Conservation (phyloP, 1,284 basidiomycete genomes). For the Polyporus tsugae region DNA sequence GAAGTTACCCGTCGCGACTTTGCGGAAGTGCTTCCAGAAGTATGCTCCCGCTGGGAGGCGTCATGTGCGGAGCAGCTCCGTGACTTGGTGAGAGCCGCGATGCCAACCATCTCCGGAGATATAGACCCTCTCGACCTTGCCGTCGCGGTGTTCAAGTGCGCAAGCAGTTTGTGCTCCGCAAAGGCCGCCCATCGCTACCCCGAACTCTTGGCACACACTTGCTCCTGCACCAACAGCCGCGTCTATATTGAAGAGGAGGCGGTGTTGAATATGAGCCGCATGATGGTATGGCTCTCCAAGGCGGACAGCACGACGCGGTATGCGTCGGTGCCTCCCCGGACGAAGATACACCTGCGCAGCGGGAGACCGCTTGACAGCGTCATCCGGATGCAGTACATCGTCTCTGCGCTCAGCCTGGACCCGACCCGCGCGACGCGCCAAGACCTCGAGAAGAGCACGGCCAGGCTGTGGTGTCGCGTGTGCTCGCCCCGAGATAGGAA, state of each 20-base stretch:
- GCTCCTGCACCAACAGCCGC: not conserved
- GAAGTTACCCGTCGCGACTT: not conserved
- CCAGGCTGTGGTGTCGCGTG: not conserved
- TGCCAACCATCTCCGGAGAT: not conserved
- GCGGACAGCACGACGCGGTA: not conserved
- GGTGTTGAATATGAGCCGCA: not conserved
- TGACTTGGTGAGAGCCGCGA: not conserved
- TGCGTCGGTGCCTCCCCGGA: not conserved
- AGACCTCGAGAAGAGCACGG: not conserved
- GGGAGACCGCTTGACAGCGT: not conserved
- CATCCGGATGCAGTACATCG: not conserved
- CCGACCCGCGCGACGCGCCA: not conserved
- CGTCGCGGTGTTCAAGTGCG: conserved; percentile 1
- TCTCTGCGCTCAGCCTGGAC: not conserved
- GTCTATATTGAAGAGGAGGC: not conserved
- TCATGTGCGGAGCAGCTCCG: not conserved
- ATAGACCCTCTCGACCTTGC: conserved; percentile 4
- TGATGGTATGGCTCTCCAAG: not conserved
- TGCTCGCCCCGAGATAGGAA: not conserved
- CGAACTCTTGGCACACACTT: not conserved
- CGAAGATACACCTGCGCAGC: not conserved
- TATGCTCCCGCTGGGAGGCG: not conserved
- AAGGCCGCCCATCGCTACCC: not conserved
- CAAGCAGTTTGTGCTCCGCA: not conserved
- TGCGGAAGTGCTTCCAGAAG: not conserved